Conservation (phyloP, 78 protist genomes). For the Pigoraptor vietnamica region DNA sequence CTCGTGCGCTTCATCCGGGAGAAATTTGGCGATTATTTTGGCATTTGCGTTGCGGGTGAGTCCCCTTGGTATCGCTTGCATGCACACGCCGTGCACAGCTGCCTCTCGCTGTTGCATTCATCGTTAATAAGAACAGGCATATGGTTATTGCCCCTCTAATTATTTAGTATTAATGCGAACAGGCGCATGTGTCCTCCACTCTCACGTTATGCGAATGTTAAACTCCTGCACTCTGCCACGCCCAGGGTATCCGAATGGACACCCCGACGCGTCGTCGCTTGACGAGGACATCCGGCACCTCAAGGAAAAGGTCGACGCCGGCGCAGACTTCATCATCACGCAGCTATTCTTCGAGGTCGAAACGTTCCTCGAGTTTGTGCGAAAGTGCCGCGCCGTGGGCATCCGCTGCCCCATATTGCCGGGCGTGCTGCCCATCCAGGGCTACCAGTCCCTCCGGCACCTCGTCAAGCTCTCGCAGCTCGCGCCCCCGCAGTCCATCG, state of each 20-base stretch:
- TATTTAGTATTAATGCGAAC: no score
- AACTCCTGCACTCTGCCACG: neutral
- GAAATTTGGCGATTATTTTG: slow-evolving; percentile 82
- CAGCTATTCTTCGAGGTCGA: slow-evolving; percentile 88
- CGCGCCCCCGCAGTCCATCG: slow-evolving; percentile 1
- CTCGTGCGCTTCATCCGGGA: slow-evolving; percentile 75
- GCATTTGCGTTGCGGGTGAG: slow-evolving; percentile 79
- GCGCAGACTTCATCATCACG: slow-evolving; percentile 92
- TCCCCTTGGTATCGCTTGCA: no score
- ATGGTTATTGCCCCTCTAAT: no score
- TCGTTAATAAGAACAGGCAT: no score
- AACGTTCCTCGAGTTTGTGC: slow-evolving; percentile 44
- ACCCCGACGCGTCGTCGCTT: slow-evolving; percentile 50
- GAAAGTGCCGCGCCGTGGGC: slow-evolving; percentile 49
- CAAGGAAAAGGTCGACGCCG: slow-evolving; percentile 88
- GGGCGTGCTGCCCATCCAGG: slow-evolving; percentile 94
- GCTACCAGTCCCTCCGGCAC: slow-evolving; percentile 41
- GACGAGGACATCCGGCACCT: slow-evolving; percentile 61
- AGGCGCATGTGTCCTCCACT: no score
- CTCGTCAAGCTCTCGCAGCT: neutral
- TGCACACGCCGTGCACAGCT: no score
- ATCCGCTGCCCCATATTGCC: slow-evolving; percentile 93
- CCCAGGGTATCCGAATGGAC: slow-evolving; percentile 85
- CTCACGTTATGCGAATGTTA: no score
- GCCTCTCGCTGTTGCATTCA: no score